Conservation (phyloP, 83 land plant species). For the Diphasiastrum complanatum region DNA sequence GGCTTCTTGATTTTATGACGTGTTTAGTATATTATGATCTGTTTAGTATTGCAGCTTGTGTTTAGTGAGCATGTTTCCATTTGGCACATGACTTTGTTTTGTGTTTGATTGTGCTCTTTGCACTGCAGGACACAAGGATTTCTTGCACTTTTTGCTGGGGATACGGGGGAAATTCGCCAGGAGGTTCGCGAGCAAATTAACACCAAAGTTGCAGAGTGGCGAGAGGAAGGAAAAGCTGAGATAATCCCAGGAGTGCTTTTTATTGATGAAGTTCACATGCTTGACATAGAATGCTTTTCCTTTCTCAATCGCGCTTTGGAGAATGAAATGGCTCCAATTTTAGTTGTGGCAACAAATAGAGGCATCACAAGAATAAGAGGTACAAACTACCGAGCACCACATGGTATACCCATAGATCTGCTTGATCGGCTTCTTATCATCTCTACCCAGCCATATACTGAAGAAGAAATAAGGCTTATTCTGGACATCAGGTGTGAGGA, state of each 20-base stretch:
- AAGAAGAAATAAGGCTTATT: no score
- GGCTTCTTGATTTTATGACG: no score
- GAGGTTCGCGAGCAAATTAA: constrained; percentile 93
- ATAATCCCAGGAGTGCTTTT: constrained; percentile 84
- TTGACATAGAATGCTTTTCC: constrained; percentile 91
- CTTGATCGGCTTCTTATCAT: constrained; percentile 88
- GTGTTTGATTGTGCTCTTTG: neutral
- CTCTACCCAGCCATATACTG: constrained; percentile 66
- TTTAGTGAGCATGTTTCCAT: neutral
- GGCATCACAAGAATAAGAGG: constrained; percentile 89
- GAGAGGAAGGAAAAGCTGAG: constrained; percentile 96
- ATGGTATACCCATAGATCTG: constrained; percentile 90
- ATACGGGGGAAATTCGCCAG: constrained; percentile 86
- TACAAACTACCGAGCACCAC: constrained; percentile 84
- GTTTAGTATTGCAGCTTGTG: no score
- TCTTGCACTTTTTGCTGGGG: constrained; percentile 88
- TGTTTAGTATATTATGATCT: no score
- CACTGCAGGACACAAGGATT: constrained; percentile 78
- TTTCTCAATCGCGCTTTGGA: constrained; percentile 88
- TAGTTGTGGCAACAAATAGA: constrained; percentile 91
- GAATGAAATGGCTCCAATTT: constrained; percentile 90
- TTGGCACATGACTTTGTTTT: neutral
- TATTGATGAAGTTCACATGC: constrained; percentile 96
- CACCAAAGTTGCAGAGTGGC: constrained; percentile 90
- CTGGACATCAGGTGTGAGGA: constrained; percentile 82